Evolutionary conservation across 169 alveolate species (phyloP), one percentile per base, ranked within the genome.

Genomic region (Plasmodium vivax): DNA sequence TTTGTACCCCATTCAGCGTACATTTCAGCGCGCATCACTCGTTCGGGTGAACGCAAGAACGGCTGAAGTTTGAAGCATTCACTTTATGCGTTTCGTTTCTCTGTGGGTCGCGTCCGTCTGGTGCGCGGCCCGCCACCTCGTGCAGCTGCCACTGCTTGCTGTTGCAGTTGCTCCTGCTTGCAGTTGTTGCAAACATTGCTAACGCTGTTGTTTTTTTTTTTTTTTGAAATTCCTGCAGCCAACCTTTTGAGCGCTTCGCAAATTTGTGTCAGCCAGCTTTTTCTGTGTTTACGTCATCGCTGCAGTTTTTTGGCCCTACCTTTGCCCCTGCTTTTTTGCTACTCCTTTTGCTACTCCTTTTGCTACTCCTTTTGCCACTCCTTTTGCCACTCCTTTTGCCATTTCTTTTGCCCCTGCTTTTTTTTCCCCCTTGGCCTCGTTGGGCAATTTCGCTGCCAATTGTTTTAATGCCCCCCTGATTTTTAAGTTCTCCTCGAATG

Each of bases 401-500:
- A 5, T 2, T 62, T n/a, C 19, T 62, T 62, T 62, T 12, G 1
- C 14, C 3, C 0, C 34, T 62, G n/a, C 38, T n/a, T 23, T 58
- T 68, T 9, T 23, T 8, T 68, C 1, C n/a, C n/a, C 19, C 5
- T 68, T 68, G 32, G n/a, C 38, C 77, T 27, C 77, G 41, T 27
- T 27, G 9, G n/a, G n/a, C 19, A 5, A 68, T 68, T 68, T 19
- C 38, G 41, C 7, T 68, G 16, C 77, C 27, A n/a, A 68, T 68
- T 68, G 77, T 68, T 68, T 68, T 68, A 68, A 68, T 68, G n/a
- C 38, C 9, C 41, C 77, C 77, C n/a, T 68, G 77, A 68, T 68
- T 68, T 68, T 68, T 68, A 68, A 3, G 34, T 68, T 68, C 38
- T 19, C 77, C 9, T 6, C 77, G 41, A 27, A 68, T n/a, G 3